Base-by-base conservation (phyloP, 1,284 basidiomycete genomes). In the Leccinum solheimii region DNA sequence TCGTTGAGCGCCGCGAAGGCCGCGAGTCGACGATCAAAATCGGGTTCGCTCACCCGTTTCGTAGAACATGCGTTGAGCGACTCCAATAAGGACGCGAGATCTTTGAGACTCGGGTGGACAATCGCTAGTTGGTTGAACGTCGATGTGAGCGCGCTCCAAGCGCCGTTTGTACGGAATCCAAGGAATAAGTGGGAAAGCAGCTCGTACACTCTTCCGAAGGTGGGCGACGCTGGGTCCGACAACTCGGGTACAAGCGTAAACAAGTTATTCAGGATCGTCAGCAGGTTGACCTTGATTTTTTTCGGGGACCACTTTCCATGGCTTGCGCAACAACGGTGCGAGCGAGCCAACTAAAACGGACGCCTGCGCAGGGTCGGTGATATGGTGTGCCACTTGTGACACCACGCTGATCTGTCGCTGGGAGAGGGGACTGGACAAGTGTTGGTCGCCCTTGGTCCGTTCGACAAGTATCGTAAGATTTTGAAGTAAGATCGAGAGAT, bases 31-130 rank as follows among this genome's bases (percentile, higher is more conserved):
- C 85, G 83, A 65, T 98, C 94, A 69, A 98, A 98, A 74, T 99
- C 94, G 1, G 95, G 92, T 73, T 99, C 95, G 58, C 97, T 95
- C 43, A 97, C 75, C 16, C 94, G 84, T 67, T 86, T 90, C 1
- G 75, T 77, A 1, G 94, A 96, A 75, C 89, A 98, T 0, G 96
- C 87, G 70, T 99, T 99, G 63, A 99, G 82, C 1, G 86, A 84
- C 11, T 82, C 81, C 48, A 94, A 72, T 3, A 95, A 73, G 9
- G 79, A 75, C 0, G 87, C 80, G 1, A 91, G 71, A 2, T 71
- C 67, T 21, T 76, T 69, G 30, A 94, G 77, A 2, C 79, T 73
- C 0, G 76, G 63, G 60, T 91, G 81, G 8, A 87, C 73, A 0
- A 71, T 67, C 0, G 87, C 83, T 14, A 96, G 78, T 9, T 79